phyloP scores from a whole-genome alignment of 768 basidiomycete species.

The Galerina sulciceps region DNA sequence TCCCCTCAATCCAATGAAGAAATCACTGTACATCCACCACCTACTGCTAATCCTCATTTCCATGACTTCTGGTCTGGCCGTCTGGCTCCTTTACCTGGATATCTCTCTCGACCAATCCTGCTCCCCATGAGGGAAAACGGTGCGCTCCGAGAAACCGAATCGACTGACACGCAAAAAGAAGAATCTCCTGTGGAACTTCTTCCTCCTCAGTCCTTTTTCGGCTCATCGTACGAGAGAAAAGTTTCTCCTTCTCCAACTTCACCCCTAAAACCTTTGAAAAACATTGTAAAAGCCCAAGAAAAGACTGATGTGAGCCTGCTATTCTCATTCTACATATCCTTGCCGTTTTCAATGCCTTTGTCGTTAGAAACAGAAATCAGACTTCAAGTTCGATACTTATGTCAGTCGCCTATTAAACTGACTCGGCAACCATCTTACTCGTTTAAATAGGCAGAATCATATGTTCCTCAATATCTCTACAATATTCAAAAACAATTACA shows the following conservation, averaged over 20 bases:
- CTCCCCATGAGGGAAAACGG: slow-evolving; percentile 25
- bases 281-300: slow-evolving; percentile 15
- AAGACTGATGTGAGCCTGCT: slow-evolving; percentile 16
- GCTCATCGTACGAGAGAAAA: slow-evolving; percentile 9
- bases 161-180: slow-evolving; percentile 8
- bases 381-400: slow-evolving; percentile 48
- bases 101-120: slow-evolving; percentile 37
- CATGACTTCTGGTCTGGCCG: slow-evolving; percentile 46
- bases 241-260: slow-evolving; percentile 18
- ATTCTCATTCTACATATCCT: neutral
- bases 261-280: slow-evolving; percentile 5
- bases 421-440: neutral
- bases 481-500: slow-evolving; percentile 52
- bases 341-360: neutral
- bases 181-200: slow-evolving; percentile 4
- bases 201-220: slow-evolving; percentile 17
- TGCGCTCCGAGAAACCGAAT: slow-evolving; percentile 15
- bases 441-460: slow-evolving; percentile 46
- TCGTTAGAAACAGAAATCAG: slow-evolving; percentile 20
- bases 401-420: slow-evolving; percentile 26
- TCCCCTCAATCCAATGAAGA: slow-evolving; percentile 1
- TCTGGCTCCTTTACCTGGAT: slow-evolving; percentile 47
- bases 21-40: neutral
- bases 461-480: slow-evolving; percentile 52
- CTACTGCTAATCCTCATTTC: slow-evolving; percentile 19